Evolutionary conservation across 116 monocot species (phyloP).

Genomic region (Phalaenopsis hybrid): DNA sequence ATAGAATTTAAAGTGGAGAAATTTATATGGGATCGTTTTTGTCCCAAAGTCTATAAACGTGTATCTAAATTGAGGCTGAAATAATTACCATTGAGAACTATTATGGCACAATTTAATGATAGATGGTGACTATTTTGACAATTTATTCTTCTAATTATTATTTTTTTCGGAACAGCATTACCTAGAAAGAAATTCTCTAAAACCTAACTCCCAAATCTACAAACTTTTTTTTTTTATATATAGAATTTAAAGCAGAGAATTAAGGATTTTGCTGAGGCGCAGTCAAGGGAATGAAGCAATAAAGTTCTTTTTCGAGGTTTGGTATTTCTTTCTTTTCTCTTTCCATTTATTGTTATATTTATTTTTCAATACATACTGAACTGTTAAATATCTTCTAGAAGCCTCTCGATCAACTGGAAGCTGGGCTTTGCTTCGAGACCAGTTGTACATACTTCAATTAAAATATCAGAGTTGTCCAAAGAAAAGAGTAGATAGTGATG

Average conservation of each 20-base stretch:
- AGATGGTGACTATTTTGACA: no score
- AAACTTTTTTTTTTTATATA: not conserved
- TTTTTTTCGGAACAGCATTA: not conserved
- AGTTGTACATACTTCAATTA: not conserved
- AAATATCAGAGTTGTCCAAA: not conserved
- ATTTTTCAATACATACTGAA: not conserved
- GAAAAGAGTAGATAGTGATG: not conserved
- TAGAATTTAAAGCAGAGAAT: constrained; percentile 66
- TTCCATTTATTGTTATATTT: not conserved
- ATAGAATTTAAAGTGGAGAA: no score
- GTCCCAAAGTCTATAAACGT: no score
- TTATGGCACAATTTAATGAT: no score
- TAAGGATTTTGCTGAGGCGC: constrained; percentile 30
- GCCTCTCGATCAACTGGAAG: no score
- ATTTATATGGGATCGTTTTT: no score
- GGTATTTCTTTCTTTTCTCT: not conserved
- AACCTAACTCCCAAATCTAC: not conserved
- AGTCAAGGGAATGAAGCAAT: constrained; percentile 15
- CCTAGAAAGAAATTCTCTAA: not conserved
- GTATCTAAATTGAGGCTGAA: no score
- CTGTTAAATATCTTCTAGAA: not conserved
- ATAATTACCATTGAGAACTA: no score
- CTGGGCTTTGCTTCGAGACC: no score
- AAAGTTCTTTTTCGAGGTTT: not conserved
- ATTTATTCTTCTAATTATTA: not conserved